These are phyloP conservation scores for Arthrobotrys sinensis DNA, from an alignment of 2,329 filamentous ascomycete species.

Conservation along the genomic window DNA sequence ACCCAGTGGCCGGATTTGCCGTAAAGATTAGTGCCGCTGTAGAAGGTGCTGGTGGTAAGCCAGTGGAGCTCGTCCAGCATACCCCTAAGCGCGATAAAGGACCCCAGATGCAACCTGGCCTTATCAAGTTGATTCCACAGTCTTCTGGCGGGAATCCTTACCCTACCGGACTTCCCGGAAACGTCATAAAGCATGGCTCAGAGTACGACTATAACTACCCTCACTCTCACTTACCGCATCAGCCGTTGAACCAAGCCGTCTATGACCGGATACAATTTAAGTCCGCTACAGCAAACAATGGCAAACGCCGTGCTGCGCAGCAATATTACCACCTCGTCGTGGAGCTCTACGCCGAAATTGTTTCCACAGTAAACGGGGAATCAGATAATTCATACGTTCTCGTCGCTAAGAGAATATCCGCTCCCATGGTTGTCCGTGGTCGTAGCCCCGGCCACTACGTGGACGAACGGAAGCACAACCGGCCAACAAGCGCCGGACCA, in stretches of 20 bases:
- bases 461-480: slow-evolving; percentile 76
- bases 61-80: slow-evolving; percentile 88
- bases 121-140: slow-evolving; percentile 77
- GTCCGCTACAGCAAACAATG: slow-evolving; percentile 92
- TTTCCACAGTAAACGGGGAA: slow-evolving; percentile 67
- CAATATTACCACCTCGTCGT: slow-evolving; percentile 94
- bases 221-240: slow-evolving; percentile 69
- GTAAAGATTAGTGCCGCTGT: slow-evolving; percentile 81
- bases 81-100: slow-evolving; percentile 93
- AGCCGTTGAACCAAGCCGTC: slow-evolving; percentile 66
- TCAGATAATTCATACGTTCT: slow-evolving; percentile 76
- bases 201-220: slow-evolving; percentile 64
- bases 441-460: slow-evolving; percentile 86
- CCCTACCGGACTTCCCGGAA: slow-evolving; percentile 47
- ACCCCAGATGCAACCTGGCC: slow-evolving; percentile 81
- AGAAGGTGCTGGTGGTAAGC: slow-evolving; percentile 81
- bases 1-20: slow-evolving; percentile 76
- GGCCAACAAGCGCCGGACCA: slow-evolving; percentile 79
- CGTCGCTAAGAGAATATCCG: slow-evolving; percentile 80
- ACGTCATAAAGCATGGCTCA: slow-evolving; percentile 67
- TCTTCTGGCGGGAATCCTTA: slow-evolving; percentile 68
- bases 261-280: slow-evolving; percentile 97
- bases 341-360: slow-evolving; percentile 82
- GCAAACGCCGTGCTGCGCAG: slow-evolving; percentile 88
- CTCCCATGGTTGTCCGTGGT: slow-evolving; percentile 88